Percentiles rank a stretch among this genome's conserved stretches.
Evolutionary conservation across 306 rosid genomes (phyloP).

Genomic region (Inga leiocalycina): DNA sequence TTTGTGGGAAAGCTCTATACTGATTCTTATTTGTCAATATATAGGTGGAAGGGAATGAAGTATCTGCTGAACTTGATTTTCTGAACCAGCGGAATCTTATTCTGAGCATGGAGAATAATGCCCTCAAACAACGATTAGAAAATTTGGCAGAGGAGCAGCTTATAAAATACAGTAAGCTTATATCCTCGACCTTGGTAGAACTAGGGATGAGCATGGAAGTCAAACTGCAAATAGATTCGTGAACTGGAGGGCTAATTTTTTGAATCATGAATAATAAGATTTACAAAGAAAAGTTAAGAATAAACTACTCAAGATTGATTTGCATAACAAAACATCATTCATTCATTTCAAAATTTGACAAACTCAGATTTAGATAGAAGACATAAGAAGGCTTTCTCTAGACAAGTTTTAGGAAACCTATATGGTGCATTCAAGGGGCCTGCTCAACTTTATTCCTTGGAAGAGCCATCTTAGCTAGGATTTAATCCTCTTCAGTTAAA

Average conservation of each 20-base stretch:
- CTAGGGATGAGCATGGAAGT: slow-evolving; percentile 10
- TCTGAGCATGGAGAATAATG: slow-evolving; percentile 79
- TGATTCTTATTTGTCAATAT: slow-evolving; percentile 32
- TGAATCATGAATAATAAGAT: not conserved
- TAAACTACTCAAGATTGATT: not conserved
- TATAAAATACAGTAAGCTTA: slow-evolving; percentile 74
- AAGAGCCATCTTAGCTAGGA: slow-evolving; percentile 3
- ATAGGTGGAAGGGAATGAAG: slow-evolving; percentile 80
- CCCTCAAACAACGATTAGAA: slow-evolving; percentile 84
- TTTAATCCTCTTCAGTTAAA: slow-evolving; percentile 7
- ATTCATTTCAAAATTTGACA: not conserved
- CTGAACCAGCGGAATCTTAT: slow-evolving; percentile 67
- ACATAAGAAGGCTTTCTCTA: not conserved
- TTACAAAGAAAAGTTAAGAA: not conserved
- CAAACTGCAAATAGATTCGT: not conserved
- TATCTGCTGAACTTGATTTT: slow-evolving; percentile 84
- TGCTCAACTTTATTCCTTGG: not conserved
- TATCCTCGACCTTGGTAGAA: slow-evolving; percentile 10
- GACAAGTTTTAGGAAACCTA: not conserved
- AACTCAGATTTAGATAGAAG: not conserved
- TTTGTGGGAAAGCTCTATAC: slow-evolving; percentile 29
- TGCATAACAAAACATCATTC: not conserved
- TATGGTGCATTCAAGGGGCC: not conserved
- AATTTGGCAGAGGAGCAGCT: slow-evolving; percentile 76
- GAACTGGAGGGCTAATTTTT: not conserved